phyloP scores from a whole-genome alignment of 208 protist species.

The Leishmania lainsoni region DNA sequence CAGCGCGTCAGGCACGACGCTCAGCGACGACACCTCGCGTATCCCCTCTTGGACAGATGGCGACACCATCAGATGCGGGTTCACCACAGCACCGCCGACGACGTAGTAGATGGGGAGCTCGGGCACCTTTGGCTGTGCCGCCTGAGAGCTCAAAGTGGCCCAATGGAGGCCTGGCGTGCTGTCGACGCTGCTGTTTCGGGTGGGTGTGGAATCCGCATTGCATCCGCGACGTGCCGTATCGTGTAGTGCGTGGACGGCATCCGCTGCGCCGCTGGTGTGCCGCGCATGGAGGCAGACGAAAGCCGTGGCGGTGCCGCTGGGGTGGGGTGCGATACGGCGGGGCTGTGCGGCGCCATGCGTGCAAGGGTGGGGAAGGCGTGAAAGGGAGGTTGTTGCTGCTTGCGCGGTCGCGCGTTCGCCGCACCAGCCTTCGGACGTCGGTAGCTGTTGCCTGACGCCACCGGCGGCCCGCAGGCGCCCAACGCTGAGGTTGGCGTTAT shows the following conservation, averaged over 20 bases:
- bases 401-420: background rate
- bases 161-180: background rate
- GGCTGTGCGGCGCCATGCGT: conserved; percentile 26
- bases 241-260: conserved; percentile 20
- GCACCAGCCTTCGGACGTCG: background rate
- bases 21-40: conserved; percentile 28
- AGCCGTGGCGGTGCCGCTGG: conserved; percentile 9
- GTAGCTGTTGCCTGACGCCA: background rate
- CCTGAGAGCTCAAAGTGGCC: background rate
- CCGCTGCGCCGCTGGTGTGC: conserved; percentile 26
- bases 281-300: conserved; percentile 29
- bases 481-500: background rate
- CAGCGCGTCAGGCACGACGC: conserved; percentile 26
- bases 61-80: conserved; percentile 54
- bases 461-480: background rate
- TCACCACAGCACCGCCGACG: conserved; percentile 60
- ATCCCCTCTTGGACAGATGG: conserved; percentile 53
- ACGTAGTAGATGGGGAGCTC: conserved; percentile 35
- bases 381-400: background rate
- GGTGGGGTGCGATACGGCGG: conserved; percentile 23
- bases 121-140: background rate
- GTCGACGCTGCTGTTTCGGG: conserved; percentile 3
- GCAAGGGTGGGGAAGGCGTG: background rate
- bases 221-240: background rate
- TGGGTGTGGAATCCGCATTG: background rate